Evolutionary conservation across 2,329 filamentous ascomycete species (phyloP).

Genomic region (Colletotrichum lentis): DNA sequence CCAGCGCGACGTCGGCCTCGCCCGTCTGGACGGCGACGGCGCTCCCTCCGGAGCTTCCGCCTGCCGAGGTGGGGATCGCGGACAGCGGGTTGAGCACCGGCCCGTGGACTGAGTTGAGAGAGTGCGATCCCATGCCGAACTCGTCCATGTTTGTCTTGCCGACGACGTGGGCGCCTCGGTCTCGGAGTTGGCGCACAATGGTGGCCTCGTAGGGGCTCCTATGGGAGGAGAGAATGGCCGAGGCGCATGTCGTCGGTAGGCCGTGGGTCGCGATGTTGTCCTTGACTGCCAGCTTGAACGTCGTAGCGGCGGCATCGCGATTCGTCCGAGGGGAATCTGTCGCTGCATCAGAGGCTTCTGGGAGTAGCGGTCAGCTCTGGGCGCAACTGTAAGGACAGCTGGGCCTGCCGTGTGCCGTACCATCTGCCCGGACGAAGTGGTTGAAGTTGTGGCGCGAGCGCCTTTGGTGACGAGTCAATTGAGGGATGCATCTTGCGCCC

Average conservation of each 20-base stretch:
- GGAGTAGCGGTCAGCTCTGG: neutral
- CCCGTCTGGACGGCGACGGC: conserved; percentile 80
- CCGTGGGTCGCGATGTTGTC: conserved; percentile 76
- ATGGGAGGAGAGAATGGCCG: conserved; percentile 74
- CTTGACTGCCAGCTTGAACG: conserved; percentile 69
- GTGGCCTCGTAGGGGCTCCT: conserved; percentile 83
- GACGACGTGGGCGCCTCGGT: conserved; percentile 68
- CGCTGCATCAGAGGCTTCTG: conserved; percentile 9
- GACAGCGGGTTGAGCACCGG: conserved; percentile 63
- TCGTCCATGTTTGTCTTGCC: conserved; percentile 95
- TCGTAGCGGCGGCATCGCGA: neutral
- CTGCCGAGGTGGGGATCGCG: conserved; percentile 67
- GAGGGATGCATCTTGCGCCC: neutral
- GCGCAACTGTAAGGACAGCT: neutral
- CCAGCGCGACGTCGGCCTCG: conserved; percentile 71
- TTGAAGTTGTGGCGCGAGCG: conserved; percentile 28
- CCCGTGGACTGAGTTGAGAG: conserved; percentile 73
- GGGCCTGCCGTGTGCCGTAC: neutral
- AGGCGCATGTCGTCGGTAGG: conserved; percentile 84
- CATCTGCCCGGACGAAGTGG: conserved; percentile 35
- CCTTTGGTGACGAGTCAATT: neutral
- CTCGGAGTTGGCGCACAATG: conserved; percentile 73
- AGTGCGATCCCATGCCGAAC: conserved; percentile 94
- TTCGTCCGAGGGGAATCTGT: neutral
- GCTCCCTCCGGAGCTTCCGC: conserved; percentile 93